phyloP scores from a whole-genome alignment of 352 stramenopile species.

The Globisporangium irregulare region DNA sequence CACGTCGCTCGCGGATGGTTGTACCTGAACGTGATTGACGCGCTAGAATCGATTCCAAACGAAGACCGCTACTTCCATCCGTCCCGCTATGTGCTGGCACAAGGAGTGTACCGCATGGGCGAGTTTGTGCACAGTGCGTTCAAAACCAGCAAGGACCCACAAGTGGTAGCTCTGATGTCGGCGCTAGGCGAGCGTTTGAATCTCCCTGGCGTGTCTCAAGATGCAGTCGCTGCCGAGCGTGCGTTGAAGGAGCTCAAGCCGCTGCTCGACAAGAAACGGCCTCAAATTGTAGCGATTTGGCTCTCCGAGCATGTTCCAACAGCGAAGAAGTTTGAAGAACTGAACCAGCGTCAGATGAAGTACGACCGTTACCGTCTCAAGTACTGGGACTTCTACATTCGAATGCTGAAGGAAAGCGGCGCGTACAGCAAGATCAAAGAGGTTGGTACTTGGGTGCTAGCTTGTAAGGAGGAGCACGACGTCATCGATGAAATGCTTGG shows the following conservation, averaged over 20 bases:
- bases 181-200: slow-evolving; percentile 25
- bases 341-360: slow-evolving; percentile 83
- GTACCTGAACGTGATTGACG: slow-evolving; percentile 67
- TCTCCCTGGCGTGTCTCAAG: slow-evolving; percentile 16
- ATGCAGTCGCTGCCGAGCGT: slow-evolving; percentile 28
- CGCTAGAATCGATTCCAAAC: slow-evolving; percentile 68
- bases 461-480: slow-evolving; percentile 82
- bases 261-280: slow-evolving; percentile 64
- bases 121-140: slow-evolving; percentile 26
- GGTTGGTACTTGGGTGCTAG: slow-evolving; percentile 60
- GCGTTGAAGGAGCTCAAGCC: slow-evolving; percentile 53
- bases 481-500: slow-evolving; percentile 76
- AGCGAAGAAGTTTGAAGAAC: slow-evolving; percentile 75
- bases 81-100: slow-evolving; percentile 57
- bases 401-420: slow-evolving; percentile 44
- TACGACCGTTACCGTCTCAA: slow-evolving; percentile 77
- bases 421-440: slow-evolving; percentile 67
- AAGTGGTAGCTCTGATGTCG: slow-evolving; percentile 18
- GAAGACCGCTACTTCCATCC: slow-evolving; percentile 84
- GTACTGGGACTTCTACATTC: slow-evolving; percentile 69
- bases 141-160: slow-evolving; percentile 9
- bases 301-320: slow-evolving; percentile 66
- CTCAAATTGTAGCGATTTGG: slow-evolving; percentile 70
- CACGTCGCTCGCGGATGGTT: slow-evolving; percentile 34
- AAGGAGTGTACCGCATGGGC: slow-evolving; percentile 50